phyloP scores from a whole-genome alignment of 495 filamentous ascomycete species.

The Cenococcum geophilum region DNA sequence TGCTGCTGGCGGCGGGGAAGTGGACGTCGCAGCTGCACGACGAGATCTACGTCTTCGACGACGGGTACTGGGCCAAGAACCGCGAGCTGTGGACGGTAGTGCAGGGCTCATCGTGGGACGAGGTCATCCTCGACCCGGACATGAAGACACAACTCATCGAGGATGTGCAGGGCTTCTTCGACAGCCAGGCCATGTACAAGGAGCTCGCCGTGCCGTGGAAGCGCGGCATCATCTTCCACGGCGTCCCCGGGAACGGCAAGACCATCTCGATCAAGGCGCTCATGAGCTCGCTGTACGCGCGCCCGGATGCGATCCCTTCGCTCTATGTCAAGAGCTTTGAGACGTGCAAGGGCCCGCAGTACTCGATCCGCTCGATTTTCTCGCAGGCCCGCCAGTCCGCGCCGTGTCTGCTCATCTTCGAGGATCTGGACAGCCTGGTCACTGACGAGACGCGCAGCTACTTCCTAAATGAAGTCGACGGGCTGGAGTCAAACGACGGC shows the following conservation, averaged over 20 bases:
- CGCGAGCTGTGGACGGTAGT: slow-evolving; percentile 26
- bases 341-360: slow-evolving; percentile 23
- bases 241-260: slow-evolving; percentile 56
- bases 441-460: slow-evolving; percentile 49
- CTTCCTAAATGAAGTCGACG: slow-evolving; percentile 68
- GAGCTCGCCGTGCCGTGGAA: slow-evolving; percentile 31
- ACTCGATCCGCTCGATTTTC: slow-evolving; percentile 35
- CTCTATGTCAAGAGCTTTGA: slow-evolving; percentile 51
- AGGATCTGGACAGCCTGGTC: slow-evolving; percentile 60
- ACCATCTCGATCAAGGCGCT: slow-evolving; percentile 64
- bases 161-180: slow-evolving; percentile 32
- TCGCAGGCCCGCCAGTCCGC: slow-evolving; percentile 30
- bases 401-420: slow-evolving; percentile 52
- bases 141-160: slow-evolving; percentile 28
- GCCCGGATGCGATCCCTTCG: slow-evolving; percentile 39
- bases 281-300: slow-evolving; percentile 51
- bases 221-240: slow-evolving; percentile 46
- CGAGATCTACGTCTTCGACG: slow-evolving; percentile 31
- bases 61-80: slow-evolving; percentile 26
- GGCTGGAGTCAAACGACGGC: slow-evolving; percentile 48
- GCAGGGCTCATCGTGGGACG: slow-evolving; percentile 21
- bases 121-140: slow-evolving; percentile 28
- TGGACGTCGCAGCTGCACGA: slow-evolving; percentile 26
- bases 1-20: slow-evolving; percentile 21
- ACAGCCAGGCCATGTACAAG: slow-evolving; percentile 19